These are phyloP conservation scores for Athelia psychrophila DNA, from an alignment of 1,284 basidiomycete genomes.

Conservation along the genomic window DNA sequence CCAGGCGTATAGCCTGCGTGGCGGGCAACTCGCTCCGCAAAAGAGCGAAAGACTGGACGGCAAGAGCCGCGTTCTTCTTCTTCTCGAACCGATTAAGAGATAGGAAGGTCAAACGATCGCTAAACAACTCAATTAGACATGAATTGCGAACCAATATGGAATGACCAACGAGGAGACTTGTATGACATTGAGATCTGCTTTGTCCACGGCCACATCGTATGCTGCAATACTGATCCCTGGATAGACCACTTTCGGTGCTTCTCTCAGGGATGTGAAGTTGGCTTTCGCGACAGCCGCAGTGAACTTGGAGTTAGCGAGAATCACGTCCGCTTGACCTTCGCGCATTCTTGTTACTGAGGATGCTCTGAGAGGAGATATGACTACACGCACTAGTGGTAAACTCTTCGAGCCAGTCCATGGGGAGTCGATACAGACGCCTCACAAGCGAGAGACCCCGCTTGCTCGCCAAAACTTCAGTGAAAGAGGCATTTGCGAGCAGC, in stretches of 20 bases:
- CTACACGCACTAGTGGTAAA: slow-evolving; percentile 76
- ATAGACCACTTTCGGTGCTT: slow-evolving; percentile 78
- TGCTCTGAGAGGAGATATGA: neutral
- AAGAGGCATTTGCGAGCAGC: slow-evolving; percentile 78
- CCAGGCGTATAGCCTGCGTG: slow-evolving; percentile 47
- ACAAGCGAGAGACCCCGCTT: slow-evolving; percentile 46
- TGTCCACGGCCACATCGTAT: slow-evolving; percentile 50
- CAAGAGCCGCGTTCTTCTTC: slow-evolving; percentile 90
- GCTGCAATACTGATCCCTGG: slow-evolving; percentile 86
- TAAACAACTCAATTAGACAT: slow-evolving; percentile 26
- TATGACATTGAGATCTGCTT: slow-evolving; percentile 47
- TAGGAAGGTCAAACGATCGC: slow-evolving; percentile 73
- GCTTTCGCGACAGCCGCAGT: slow-evolving; percentile 78
- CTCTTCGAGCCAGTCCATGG: slow-evolving; percentile 92
- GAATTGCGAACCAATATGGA: neutral
- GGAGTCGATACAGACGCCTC: slow-evolving; percentile 79
- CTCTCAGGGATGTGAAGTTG: slow-evolving; percentile 71
- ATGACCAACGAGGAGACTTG: slow-evolving; percentile 66
- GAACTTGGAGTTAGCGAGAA: slow-evolving; percentile 92
- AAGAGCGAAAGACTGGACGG: slow-evolving; percentile 75
- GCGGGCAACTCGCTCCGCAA: slow-evolving; percentile 23
- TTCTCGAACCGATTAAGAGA: slow-evolving; percentile 95
- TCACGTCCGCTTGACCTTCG: slow-evolving; percentile 81
- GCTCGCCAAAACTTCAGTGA: slow-evolving; percentile 48
- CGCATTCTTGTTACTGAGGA: slow-evolving; percentile 1